Evolutionary conservation across 2,329 filamentous ascomycete genomes (phyloP).

Genomic region (Trichoderma koningii): DNA sequence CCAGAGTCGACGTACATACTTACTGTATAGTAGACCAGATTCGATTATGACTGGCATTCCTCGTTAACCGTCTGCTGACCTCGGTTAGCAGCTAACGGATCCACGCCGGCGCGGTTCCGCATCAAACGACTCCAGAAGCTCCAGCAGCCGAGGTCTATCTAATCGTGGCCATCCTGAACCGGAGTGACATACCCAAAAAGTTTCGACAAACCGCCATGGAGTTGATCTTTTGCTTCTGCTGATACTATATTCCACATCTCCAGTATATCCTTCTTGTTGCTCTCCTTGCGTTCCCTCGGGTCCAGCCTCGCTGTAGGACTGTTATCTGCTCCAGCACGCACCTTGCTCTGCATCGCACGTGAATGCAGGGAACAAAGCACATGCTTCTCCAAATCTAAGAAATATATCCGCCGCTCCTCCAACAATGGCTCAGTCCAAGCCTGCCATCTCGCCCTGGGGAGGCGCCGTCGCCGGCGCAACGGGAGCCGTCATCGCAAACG

Average conservation of each 20-base stretch:
- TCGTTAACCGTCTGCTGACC: constrained; percentile 1
- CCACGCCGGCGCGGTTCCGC: neutral
- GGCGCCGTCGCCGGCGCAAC: constrained; percentile 88
- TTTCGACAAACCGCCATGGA: neutral
- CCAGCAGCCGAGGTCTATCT: constrained; percentile 22
- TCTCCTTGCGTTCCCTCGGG: too few relatives aligned
- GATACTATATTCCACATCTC: neutral
- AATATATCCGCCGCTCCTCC: constrained; percentile 7
- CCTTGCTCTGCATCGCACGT: neutral
- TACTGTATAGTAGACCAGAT: too few relatives aligned
- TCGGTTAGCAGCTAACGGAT: constrained; percentile 13
- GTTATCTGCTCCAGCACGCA: neutral
- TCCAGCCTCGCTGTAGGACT: neutral
- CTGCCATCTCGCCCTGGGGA: constrained; percentile 84
- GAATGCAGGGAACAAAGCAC: neutral
- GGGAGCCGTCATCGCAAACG: constrained; percentile 92
- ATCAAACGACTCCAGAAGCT: neutral
- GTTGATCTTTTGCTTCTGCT: neutral
- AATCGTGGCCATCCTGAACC: constrained; percentile 20
- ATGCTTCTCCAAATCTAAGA: constrained; percentile 1
- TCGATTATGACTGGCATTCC: too few relatives aligned
- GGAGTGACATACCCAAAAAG: constrained; percentile 18
- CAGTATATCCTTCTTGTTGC: too few relatives aligned
- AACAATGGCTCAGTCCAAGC: constrained; percentile 64
- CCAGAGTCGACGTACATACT: neutral